Evolutionary conservation across 331 rosid genomes (phyloP).

Genomic region (Saraca asoca): DNA sequence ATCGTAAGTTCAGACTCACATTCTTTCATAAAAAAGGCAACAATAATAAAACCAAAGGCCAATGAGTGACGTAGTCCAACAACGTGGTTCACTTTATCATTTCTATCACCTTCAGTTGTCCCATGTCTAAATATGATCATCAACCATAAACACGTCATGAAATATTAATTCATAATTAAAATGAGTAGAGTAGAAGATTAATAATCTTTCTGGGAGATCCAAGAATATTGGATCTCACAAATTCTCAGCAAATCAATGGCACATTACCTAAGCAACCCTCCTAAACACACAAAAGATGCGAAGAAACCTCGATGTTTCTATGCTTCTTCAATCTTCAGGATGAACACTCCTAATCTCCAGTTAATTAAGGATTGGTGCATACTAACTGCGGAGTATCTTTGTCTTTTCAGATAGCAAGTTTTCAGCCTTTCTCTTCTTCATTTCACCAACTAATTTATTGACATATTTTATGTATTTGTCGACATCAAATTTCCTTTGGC

Average conservation of each 20-base stretch:
- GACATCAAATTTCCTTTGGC: slow-evolving; percentile 92
- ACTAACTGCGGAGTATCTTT: slow-evolving; percentile 44
- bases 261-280: slow-evolving; percentile 14
- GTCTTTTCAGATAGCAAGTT: slow-evolving; percentile 41
- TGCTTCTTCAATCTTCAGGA: slow-evolving; percentile 20
- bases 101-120: too few relatives aligned
- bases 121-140: too few relatives aligned
- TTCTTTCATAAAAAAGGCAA: too few relatives aligned
- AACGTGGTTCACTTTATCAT: too few relatives aligned
- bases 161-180: too few relatives aligned
- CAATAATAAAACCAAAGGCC: too few relatives aligned
- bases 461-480: slow-evolving; percentile 71
- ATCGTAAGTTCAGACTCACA: too few relatives aligned
- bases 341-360: not conserved
- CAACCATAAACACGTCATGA: too few relatives aligned
- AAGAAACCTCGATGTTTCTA: not conserved
- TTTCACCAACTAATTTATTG: slow-evolving; percentile 53
- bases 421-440: slow-evolving; percentile 70
- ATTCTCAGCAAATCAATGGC: not conserved
- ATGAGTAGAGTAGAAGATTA: not conserved
- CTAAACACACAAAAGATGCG: slow-evolving; percentile 27
- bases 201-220: not conserved
- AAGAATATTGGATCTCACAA: not conserved
- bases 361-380: too few relatives aligned
- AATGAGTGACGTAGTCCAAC: too few relatives aligned